Base-by-base conservation (phyloP, 2,329 filamentous ascomycete species). In the Mycosphaerella arachidis region DNA sequence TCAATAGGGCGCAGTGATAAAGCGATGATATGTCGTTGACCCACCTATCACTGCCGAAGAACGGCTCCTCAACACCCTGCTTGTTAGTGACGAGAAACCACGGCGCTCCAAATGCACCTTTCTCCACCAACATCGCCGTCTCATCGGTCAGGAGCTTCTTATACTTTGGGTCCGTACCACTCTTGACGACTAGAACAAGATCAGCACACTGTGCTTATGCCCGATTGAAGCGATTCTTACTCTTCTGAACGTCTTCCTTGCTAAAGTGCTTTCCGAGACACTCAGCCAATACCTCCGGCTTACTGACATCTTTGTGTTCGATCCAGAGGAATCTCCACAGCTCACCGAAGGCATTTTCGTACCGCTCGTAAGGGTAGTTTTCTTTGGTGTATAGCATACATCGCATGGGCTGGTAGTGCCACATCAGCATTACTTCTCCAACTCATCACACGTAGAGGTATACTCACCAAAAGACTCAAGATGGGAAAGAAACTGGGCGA, bases 31-130 rank as follows among this genome's bases (percentile, higher is more conserved):
- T 53, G 40, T 5, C 13, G 18, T 43, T 16, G 7, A n/a, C 40
- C 5, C n/a, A 58, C 60, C 66, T 57, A 75, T 92, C 89, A 74
- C 88, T 91, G 2, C 89, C 89, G 74, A 92, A 92, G 71, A 92
- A 91, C 0, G 86, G 84, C 75, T 89, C 86, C 53, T 79, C 79
- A 58, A 79, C 73, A 0, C 86, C 87, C 62, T 81, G 72, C 1
- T 70, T 72, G 66, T 88, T 84, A 18, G 78, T 80, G 3, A 86
- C 89, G 82, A 85, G 86, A 61, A 90, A 79, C 89, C 90, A 93
- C 1, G 90, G 90, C 53, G 85, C 84, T 0, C 90, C 90, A 73
- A 90, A 93, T 0, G 89, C 90, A 0, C 89, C 90, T 53, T 76
- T 77, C 40, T 84, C 81, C 16, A 67, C 63, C 48, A 66, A 55